These are phyloP conservation scores for Acephala macrosclerotiorum DNA, from an alignment of 2,329 filamentous ascomycete genomes.

Conservation along the genomic window DNA sequence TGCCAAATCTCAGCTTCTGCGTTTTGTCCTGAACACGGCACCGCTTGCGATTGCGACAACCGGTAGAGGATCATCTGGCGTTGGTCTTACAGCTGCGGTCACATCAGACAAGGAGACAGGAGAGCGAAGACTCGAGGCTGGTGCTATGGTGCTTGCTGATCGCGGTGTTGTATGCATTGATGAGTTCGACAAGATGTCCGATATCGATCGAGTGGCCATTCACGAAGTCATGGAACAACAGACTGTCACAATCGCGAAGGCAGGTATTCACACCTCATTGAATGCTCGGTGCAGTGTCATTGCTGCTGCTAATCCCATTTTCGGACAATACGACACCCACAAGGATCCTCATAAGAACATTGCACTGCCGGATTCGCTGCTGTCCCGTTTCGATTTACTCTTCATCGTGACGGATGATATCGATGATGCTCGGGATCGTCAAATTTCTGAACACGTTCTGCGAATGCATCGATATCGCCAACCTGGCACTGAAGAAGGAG, in stretches of 20 bases:
- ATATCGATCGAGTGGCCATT: constrained; percentile 96
- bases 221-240: constrained; percentile 99
- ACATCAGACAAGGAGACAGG: constrained; percentile 98
- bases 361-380: constrained; percentile 90
- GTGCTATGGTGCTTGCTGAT: constrained; percentile 98
- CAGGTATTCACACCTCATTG: constrained; percentile 95
- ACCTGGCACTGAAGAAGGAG: constrained; percentile 91
- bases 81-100: constrained; percentile 96
- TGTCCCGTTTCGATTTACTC: constrained; percentile 97
- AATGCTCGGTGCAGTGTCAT: constrained; percentile 97
- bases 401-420: constrained; percentile 99
- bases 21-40: constrained; percentile 96
- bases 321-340: constrained; percentile 97
- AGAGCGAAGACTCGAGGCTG: constrained; percentile 91
- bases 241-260: constrained; percentile 98
- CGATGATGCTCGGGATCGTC: constrained; percentile 88
- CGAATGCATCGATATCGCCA: constrained; percentile 97
- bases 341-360: constrained; percentile 99
- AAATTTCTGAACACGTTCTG: constrained; percentile 94
- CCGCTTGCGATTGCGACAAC: constrained; percentile 97
- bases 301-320: constrained; percentile 96
- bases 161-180: constrained; percentile 98
- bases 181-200: constrained; percentile 99
- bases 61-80: constrained; percentile 93
- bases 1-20: constrained; percentile 96